These are phyloP conservation scores for Gossypium australe DNA, from an alignment of 345 rosid species.

Conservation along the genomic window DNA sequence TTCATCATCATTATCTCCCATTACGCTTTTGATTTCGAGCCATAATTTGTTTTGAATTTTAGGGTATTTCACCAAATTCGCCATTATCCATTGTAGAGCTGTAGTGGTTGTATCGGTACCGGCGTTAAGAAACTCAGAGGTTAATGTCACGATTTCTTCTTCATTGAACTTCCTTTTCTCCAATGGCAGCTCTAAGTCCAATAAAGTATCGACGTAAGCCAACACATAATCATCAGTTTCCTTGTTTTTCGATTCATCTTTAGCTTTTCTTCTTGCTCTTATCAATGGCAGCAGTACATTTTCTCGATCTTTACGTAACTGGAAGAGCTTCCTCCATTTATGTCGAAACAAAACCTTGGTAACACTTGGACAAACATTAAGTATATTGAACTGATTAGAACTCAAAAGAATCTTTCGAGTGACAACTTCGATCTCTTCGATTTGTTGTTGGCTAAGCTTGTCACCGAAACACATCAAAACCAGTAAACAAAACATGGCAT, in stretches of 20 bases:
- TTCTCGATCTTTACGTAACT: conserved; percentile 26
- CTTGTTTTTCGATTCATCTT: conserved; percentile 12
- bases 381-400: conserved; percentile 24
- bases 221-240: conserved; percentile 22
- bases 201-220: conserved; percentile 31
- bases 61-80: conserved; percentile 30
- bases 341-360: conserved; percentile 26
- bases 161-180: conserved; percentile 25
- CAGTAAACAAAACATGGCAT: conserved; percentile 30
- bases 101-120: conserved; percentile 37
- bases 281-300: conserved; percentile 23
- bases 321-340: conserved; percentile 24
- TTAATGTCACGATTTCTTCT: conserved; percentile 10
- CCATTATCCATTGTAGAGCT: conserved; percentile 38
- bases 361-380: conserved; percentile 32
- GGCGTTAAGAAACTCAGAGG: conserved; percentile 18
- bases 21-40: conserved; percentile 18
- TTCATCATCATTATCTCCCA: conserved; percentile 12
- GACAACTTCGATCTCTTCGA: conserved; percentile 29
- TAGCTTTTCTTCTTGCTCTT: conserved; percentile 23
- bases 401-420: conserved; percentile 20
- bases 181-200: conserved; percentile 22
- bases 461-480: conserved; percentile 34
- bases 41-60: conserved; percentile 17
- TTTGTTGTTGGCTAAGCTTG: conserved; percentile 25